Base-by-base conservation (phyloP, 2,329 filamentous ascomycete species). In the Bertia moriformis region DNA sequence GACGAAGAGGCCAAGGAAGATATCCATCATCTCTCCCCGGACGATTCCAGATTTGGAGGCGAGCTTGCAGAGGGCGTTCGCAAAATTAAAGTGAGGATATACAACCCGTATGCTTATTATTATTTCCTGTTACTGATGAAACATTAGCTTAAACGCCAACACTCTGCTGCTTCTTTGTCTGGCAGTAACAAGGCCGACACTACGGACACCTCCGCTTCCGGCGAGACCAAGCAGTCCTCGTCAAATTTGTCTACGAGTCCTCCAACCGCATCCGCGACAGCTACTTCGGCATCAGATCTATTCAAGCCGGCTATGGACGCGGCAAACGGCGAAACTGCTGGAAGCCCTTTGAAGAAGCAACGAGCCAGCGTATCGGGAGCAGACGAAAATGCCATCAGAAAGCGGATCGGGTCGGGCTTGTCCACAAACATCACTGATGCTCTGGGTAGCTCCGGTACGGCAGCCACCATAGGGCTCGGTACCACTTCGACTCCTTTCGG, bases 11-110 rank as follows among this genome's bases (percentile, higher is more conserved):
- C 79, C 48, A 77, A 76, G 53, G 69, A 78, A 38, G 60, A 66
- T 40, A 69, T 72, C 46, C 61, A 64, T 38, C 68, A 73, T 49
- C 59, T 83, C 24, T 76, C 67, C 4, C 73, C 78, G 2, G 83
- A 89, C 45, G 84, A 89, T 52, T 75, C 73, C 39, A 71, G 74
- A 47, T 76, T 76, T 48, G 73, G 80, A 40, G 79, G 79, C 38
- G 83, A 89, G 56, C 66, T 91, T 40, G 79, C 81, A 32, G 84
- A 88, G 45, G 83, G 83, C 37, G 82, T 91, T 38, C 74, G 84
- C 49, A 79, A 85, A 48, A 89, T 91, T 57, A 82, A 78, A 59
- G 84, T 86, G 67, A 52, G 73, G 57, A 33, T n/a, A n/a, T n/a
- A n/a, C n/a, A n/a, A n/a, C n/a, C n/a, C n/a, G n/a, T n/a, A n/a